These are phyloP conservation scores for Puccinia horiana DNA, from an alignment of 1,284 basidiomycete genomes.

Conservation along the genomic window DNA sequence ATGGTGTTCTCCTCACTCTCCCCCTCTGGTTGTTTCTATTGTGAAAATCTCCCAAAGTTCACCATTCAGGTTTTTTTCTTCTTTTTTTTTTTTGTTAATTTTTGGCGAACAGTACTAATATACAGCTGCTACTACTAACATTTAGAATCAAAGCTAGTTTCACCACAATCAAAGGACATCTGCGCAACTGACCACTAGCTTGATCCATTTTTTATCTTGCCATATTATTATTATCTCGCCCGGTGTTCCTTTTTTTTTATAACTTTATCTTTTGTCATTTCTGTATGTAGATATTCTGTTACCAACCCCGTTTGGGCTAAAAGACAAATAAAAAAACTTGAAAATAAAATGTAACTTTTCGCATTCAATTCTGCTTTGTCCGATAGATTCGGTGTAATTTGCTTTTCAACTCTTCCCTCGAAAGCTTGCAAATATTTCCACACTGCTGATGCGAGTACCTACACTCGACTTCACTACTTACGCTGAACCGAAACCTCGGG, in stretches of 20 bases:
- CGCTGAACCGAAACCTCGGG: no score
- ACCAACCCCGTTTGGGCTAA: background rate
- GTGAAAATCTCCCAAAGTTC: background rate
- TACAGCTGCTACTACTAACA: constrained; percentile 5
- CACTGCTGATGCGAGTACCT: no score
- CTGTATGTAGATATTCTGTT: background rate
- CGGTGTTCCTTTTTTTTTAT: background rate
- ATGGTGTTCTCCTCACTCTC: background rate
- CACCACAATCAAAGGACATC: background rate
- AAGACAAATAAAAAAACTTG: background rate
- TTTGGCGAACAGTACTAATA: background rate
- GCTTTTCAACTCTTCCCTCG: no score
- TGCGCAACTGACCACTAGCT: background rate
- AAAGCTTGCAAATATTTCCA: no score
- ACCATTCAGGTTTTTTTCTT: background rate
- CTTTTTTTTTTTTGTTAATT: background rate
- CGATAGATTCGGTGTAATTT: no score
- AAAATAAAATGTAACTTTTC: no score
- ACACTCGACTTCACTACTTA: no score
- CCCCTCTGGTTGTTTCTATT: background rate
- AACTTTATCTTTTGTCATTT: background rate
- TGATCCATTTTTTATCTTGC: background rate
- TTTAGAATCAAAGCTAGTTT: constrained; percentile 10
- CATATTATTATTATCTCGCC: background rate
- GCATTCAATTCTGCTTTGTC: no score